A percentile compares a stretch with the other conserved stretches of the same genome.
Conservation (phyloP, 495 filamentous ascomycete genomes). For the Aspergillus cristatus region DNA sequence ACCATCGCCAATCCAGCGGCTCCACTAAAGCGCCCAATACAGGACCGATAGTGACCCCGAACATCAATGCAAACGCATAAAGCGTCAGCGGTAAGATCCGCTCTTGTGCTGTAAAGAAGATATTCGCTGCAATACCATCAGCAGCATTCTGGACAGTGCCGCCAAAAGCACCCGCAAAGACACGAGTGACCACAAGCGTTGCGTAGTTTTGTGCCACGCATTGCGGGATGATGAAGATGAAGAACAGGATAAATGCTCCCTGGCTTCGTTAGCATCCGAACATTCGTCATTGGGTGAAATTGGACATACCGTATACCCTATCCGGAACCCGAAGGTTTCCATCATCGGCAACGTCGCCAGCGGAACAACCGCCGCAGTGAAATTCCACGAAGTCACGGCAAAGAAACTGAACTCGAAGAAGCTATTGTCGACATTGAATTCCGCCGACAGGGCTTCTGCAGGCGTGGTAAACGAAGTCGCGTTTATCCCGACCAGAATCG, state of each 20-base stretch:
- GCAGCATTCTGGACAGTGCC: conserved; percentile 7
- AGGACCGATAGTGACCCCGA: conserved; percentile 7
- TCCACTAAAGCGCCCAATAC: conserved; percentile 4
- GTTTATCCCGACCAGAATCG: conserved; percentile 7
- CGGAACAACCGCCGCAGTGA: conserved; percentile 4
- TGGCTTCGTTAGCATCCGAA: not conserved
- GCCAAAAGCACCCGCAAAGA: conserved; percentile 12
- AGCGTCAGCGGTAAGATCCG: conserved; percentile 4
- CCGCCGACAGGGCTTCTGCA: conserved; percentile 2
- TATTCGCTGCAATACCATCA: conserved; percentile 6
- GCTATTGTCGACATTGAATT: conserved; percentile 2
- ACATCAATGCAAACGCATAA: conserved; percentile 5
- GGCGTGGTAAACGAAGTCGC: conserved; percentile 7
- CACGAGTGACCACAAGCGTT: conserved; percentile 11
- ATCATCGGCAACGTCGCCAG: conserved; percentile 6
- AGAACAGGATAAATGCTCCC: conserved; percentile 6
- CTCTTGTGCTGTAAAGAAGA: conserved; percentile 4
- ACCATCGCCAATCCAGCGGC: conserved; percentile 8
- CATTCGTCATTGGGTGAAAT: not conserved
- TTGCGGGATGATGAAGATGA: conserved; percentile 15
- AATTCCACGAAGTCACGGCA: conserved; percentile 7
- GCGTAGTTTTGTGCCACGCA: conserved; percentile 14
- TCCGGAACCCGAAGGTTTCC: conserved; percentile 7
- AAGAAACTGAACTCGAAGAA: conserved; percentile 10
- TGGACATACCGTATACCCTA: conserved; percentile 4